These are phyloP conservation scores for Exophiala aquamarina DNA, from an alignment of 2,329 filamentous ascomycete genomes.

Conservation along the genomic window DNA sequence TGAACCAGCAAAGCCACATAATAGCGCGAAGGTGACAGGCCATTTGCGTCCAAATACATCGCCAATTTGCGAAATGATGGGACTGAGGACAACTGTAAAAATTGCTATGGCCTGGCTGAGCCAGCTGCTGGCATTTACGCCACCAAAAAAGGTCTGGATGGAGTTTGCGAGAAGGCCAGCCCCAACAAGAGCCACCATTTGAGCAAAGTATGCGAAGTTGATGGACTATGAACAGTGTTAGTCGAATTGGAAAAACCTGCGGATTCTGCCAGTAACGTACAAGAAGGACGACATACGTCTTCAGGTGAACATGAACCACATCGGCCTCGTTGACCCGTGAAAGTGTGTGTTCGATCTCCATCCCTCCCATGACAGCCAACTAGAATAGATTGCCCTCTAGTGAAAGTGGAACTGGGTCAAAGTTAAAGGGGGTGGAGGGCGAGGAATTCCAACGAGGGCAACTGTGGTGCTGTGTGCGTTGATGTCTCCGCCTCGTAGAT, in stretches of 20 bases:
- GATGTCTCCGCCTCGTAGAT: too few relatives aligned
- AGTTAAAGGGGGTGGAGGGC: too few relatives aligned
- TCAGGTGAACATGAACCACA: neutral
- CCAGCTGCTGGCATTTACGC: slow-evolving; percentile 7
- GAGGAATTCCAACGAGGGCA: too few relatives aligned
- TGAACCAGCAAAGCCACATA: slow-evolving; percentile 13
- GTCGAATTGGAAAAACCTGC: neutral
- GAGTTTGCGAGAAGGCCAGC: neutral
- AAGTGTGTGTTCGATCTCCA: neutral
- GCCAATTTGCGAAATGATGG: slow-evolving; percentile 13
- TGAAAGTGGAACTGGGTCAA: too few relatives aligned
- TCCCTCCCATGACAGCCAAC: neutral
- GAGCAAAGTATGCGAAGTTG: neutral
- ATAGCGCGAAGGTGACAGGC: slow-evolving; percentile 3
- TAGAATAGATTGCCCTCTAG: too few relatives aligned
- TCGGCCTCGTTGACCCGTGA: neutral
- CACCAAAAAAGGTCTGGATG: slow-evolving; percentile 1
- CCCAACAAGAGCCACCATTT: neutral
- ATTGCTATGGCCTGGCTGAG: slow-evolving; percentile 14
- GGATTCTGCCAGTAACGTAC: neutral
- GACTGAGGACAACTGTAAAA: slow-evolving; percentile 15
- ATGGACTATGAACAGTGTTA: neutral
- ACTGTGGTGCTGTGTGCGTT: too few relatives aligned
- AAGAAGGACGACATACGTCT: neutral
- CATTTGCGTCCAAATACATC: slow-evolving; percentile 19